Evolutionary conservation across 768 basidiomycete genomes (phyloP), one percentile per base, ranked within the genome.

Genomic region (Tylopilus felleus): DNA sequence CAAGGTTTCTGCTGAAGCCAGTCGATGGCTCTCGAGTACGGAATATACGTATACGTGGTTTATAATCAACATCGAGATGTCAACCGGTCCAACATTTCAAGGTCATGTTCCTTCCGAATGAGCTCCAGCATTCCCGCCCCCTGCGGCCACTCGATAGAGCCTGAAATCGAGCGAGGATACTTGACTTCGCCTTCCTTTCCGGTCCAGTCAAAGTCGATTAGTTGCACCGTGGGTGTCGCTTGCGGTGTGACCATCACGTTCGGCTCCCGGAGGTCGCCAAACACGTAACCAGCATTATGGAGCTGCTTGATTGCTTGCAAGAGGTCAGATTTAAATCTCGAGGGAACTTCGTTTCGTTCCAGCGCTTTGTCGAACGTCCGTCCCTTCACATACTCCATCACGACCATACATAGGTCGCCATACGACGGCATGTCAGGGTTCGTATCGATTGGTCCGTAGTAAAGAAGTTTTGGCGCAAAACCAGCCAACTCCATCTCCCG

Each of bases 301-400:
- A 75, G 63, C 0, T 52, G 21, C 17, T 33, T 9, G 9, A 73
- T 14, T 5, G 58, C 61, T 0, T 35, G 6, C 14, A 45, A 31
- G 31, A 76, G 49, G 43, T 71, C 60, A 6, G 55, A 8, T 43
- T 51, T 36, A 46, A 65, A 62, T 10, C 19, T 14, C 9, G 31
- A 16, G 1, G 72, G 57, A 46, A 65, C 42, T 0, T 48, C 14
- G 1, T 6, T 2, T 12, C 47, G 33, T 25, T 52, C 29, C 13
- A 29, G 8, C 2, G 49, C 40, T 2, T 29, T 8, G 0, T 31
- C 0, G 16, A 56, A 13, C 8, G 50, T 60, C 40, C 1, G 12
- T 4, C 66, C 59, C 9, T 71, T 23, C 48, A 74, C 51, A 47
- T 67, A 67, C 16, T 76, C 71, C 75, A 75, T 76, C 22, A 76